A percentile compares a stretch with the other conserved stretches of the same genome.
Evolutionary conservation across 345 rosid genomes (phyloP).

Genomic region (Eucalyptus fibrosa): DNA sequence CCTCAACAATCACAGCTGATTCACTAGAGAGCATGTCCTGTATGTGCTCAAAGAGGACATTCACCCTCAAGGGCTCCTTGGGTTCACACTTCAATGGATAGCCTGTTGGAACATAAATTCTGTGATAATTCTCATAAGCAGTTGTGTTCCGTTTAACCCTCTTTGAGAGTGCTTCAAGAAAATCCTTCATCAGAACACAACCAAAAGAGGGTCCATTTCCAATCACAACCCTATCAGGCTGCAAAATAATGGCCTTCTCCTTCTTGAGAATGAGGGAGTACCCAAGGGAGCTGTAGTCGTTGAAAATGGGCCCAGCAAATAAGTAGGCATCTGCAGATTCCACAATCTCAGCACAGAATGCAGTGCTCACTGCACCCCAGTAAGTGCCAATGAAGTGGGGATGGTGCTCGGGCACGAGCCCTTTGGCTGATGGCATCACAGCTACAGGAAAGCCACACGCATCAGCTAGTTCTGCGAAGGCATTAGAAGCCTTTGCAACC

Average conservation of each 20-base stretch:
- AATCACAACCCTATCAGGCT: conserved; percentile 58
- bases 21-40: conserved; percentile 59
- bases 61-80: conserved; percentile 58
- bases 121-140: conserved; percentile 59
- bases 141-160: conserved; percentile 34
- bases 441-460: conserved; percentile 49
- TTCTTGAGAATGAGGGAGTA: conserved; percentile 74
- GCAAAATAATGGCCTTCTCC: conserved; percentile 68
- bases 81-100: conserved; percentile 31
- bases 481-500: conserved; percentile 35
- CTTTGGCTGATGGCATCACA: conserved; percentile 75
- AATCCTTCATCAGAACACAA: conserved; percentile 69
- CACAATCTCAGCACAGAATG: conserved; percentile 78
- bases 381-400: conserved; percentile 73
- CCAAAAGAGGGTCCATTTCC: conserved; percentile 73
- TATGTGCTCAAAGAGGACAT: conserved; percentile 53
- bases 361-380: conserved; percentile 75
- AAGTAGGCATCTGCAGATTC: conserved; percentile 79
- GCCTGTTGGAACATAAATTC: conserved; percentile 62
- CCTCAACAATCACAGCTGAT: conserved; percentile 64
- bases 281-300: conserved; percentile 73
- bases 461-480: conserved; percentile 55
- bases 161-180: conserved; percentile 47
- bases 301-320: conserved; percentile 78
- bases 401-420: conserved; percentile 62